Evolutionary conservation across 345 rosid species (phyloP).

Genomic region (Ailanthus altissimus): DNA sequence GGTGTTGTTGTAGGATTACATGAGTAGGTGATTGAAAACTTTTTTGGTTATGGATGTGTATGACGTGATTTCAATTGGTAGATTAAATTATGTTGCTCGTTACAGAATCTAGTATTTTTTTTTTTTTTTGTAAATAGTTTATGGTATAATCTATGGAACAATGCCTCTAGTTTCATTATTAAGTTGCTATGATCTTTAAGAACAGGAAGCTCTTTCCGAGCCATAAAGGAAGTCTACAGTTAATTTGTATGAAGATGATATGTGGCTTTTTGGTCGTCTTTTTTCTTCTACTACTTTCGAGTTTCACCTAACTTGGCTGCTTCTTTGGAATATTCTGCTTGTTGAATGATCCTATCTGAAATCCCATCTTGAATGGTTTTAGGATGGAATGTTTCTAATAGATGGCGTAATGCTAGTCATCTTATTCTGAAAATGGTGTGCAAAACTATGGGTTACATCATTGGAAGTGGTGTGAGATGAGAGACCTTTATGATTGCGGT

Average conservation of each 20-base stretch:
- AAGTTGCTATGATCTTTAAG: background rate
- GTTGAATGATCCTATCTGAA: background rate
- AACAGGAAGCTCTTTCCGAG: background rate
- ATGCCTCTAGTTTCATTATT: background rate
- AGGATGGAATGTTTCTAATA: background rate
- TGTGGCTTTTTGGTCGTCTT: background rate
- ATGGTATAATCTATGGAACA: background rate
- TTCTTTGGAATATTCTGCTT: no score
- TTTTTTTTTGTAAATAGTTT: background rate
- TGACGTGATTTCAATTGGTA: slow-evolving; percentile 11
- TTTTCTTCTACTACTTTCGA: background rate
- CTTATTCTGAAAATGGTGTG: background rate
- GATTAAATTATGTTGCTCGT: background rate
- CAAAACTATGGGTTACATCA: background rate
- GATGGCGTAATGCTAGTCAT: background rate
- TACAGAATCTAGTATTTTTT: background rate
- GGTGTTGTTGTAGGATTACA: background rate
- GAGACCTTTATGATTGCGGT: background rate
- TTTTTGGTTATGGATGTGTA: background rate
- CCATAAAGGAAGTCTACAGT: background rate
- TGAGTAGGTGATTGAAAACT: background rate
- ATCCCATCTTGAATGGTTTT: background rate
- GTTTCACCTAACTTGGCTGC: background rate
- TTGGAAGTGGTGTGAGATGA: background rate
- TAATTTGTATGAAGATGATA: background rate